Conservation (phyloP, 345 rosid genomes). For the Murraya paniculata region DNA sequence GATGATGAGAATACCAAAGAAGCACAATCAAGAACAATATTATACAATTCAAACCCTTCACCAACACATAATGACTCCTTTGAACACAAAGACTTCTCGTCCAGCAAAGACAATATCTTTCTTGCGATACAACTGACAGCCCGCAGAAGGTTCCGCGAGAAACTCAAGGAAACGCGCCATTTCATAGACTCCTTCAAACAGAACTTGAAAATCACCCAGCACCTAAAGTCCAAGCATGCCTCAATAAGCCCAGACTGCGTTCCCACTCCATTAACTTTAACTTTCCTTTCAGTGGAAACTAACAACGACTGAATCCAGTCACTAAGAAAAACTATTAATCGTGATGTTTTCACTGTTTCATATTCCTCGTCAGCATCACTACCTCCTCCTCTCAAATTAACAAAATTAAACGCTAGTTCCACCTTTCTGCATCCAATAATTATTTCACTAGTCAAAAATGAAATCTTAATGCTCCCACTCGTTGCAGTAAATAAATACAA, state of each 20-base stretch:
- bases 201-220: constrained; percentile 76
- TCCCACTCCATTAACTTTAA: constrained; percentile 21
- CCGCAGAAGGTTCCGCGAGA: constrained; percentile 54
- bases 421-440: constrained; percentile 65
- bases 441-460: constrained; percentile 5
- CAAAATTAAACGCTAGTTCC: constrained; percentile 54
- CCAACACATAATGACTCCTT: constrained; percentile 28
- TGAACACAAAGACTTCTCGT: constrained; percentile 16
- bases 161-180: constrained; percentile 51
- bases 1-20: constrained; percentile 58
- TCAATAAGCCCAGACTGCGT: constrained; percentile 17
- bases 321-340: constrained; percentile 56
- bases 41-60: constrained; percentile 47
- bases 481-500: neutral
- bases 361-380: constrained; percentile 37
- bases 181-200: constrained; percentile 61
- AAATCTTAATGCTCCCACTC: neutral
- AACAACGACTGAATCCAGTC: constrained; percentile 77
- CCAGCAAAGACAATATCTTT: constrained; percentile 35
- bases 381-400: constrained; percentile 31
- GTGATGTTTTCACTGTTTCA: constrained; percentile 60
- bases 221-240: constrained; percentile 62
- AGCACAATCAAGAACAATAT: constrained; percentile 52
- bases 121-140: constrained; percentile 46
- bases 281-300: constrained; percentile 44